Conservation (phyloP, 495 filamentous ascomycete species). For the Penicillium pancosmium region DNA sequence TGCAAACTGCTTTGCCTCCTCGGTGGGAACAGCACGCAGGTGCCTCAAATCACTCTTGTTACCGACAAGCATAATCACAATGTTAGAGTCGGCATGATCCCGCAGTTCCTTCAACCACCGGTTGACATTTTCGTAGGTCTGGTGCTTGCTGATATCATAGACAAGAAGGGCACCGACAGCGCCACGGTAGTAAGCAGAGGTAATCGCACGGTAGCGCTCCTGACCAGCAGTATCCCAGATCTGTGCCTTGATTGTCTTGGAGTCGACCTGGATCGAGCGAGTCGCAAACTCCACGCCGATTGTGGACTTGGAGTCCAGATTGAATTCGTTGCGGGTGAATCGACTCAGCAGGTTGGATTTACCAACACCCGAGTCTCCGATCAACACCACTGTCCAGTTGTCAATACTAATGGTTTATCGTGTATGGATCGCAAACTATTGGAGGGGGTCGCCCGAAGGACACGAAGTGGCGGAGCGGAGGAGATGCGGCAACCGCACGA, state of each 20-base stretch:
- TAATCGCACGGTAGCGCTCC: slow-evolving; percentile 98
- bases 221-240: slow-evolving; percentile 99
- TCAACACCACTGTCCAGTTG: slow-evolving; percentile 78
- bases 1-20: slow-evolving; percentile 97
- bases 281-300: slow-evolving; percentile 99
- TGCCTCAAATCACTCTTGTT: slow-evolving; percentile 99
- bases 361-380: slow-evolving; percentile 98
- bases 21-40: slow-evolving; percentile 94
- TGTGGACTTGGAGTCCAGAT: slow-evolving; percentile 99
- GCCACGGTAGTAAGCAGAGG: slow-evolving; percentile 97
- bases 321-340: slow-evolving; percentile 99
- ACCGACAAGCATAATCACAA: slow-evolving; percentile 99
- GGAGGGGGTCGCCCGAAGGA: neutral
- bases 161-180: slow-evolving; percentile 97
- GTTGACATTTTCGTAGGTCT: slow-evolving; percentile 98
- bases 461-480: slow-evolving; percentile 7
- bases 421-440: neutral
- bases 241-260: slow-evolving; percentile 99
- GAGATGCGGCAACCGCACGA: slow-evolving; percentile 24
- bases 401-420: slow-evolving; percentile 20
- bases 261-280: slow-evolving; percentile 97
- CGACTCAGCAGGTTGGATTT: slow-evolving; percentile 99
- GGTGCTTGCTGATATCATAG: slow-evolving; percentile 99
- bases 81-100: slow-evolving; percentile 98
- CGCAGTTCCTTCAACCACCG: slow-evolving; percentile 99